These are phyloP conservation scores for Rhodomyrtus psidioides DNA, from an alignment of 441 rosid genomes.

Conservation along the genomic window DNA sequence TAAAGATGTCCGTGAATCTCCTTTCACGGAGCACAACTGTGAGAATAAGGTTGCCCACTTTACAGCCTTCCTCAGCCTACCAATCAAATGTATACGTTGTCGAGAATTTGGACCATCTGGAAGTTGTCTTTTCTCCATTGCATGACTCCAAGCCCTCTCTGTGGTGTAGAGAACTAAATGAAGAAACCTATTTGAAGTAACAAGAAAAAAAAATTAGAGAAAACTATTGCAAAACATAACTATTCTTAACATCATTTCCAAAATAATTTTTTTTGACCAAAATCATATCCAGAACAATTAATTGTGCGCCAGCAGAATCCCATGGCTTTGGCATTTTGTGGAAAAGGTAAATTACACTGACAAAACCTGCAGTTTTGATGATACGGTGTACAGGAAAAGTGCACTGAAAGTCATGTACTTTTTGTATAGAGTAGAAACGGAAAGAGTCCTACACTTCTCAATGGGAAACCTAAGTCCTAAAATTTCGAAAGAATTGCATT, in stretches of 20 bases:
- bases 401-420: not conserved
- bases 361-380: not conserved
- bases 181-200: constrained; percentile 55
- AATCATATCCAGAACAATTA: not conserved
- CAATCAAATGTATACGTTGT: constrained; percentile 84
- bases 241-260: not conserved
- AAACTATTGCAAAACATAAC: constrained; percentile 1
- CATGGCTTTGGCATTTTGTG: not conserved
- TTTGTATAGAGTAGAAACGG: not conserved
- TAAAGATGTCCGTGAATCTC: constrained; percentile 83
- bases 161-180: constrained; percentile 87
- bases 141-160: constrained; percentile 99
- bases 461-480: not conserved
- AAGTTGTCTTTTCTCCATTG: constrained; percentile 97
- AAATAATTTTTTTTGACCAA: not conserved
- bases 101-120: constrained; percentile 91
- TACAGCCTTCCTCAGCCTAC: constrained; percentile 90
- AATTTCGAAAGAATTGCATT: not conserved
- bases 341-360: not conserved
- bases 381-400: not conserved
- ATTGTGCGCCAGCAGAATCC: not conserved
- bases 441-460: not conserved
- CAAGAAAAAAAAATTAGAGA: not conserved
- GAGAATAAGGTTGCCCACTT: constrained; percentile 90
- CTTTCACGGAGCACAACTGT: constrained; percentile 65